These are phyloP conservation scores for Nissolia schottii DNA, from an alignment of 306 rosid genomes.

Conservation along the genomic window DNA sequence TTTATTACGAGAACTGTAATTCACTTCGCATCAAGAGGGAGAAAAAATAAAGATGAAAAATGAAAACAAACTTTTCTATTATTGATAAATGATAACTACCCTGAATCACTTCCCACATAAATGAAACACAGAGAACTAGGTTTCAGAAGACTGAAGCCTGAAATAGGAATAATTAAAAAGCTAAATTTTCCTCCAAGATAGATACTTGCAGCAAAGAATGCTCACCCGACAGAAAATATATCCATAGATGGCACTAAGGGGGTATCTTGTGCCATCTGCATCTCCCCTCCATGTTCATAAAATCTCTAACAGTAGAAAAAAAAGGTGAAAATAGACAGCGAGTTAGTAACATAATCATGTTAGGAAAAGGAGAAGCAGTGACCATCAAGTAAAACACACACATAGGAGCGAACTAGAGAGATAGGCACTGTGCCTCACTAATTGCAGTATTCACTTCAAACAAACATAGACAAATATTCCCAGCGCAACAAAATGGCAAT, in stretches of 20 bases:
- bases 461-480: background rate
- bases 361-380: background rate
- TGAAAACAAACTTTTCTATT: background rate
- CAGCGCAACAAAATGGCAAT: background rate
- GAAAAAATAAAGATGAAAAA: background rate
- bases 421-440: background rate
- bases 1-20: background rate
- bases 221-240: conserved; percentile 95
- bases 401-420: background rate
- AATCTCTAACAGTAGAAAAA: conserved; percentile 59
- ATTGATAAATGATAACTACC: background rate
- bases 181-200: background rate
- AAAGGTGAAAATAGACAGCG: background rate
- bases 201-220: conserved; percentile 25
- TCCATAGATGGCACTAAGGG: conserved; percentile 92
- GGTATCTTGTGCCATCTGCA: conserved; percentile 82
- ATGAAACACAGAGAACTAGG: background rate
- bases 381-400: background rate
- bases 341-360: background rate
- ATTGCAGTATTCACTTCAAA: background rate
- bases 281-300: conserved; percentile 97
- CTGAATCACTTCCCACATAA: background rate
- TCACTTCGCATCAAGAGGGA: background rate
- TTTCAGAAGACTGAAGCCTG: background rate
- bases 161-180: conserved; percentile 10